A percentile compares a stretch with the other conserved stretches of the same genome.
Evolutionary conservation across 257 asterid species (phyloP).

Genomic region (Solanum pennellii): DNA sequence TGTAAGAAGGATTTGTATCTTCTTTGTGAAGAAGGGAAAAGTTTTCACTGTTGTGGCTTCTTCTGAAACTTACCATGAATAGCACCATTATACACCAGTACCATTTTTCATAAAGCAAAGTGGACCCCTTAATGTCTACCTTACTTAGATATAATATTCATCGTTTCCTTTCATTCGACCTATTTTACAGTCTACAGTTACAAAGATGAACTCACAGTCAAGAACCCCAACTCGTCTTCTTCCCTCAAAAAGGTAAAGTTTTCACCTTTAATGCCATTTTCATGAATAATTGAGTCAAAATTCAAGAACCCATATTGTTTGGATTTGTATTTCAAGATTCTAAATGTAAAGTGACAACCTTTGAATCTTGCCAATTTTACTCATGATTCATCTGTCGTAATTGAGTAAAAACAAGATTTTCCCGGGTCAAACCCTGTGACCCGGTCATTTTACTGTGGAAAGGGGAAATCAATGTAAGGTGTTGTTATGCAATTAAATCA

Average conservation of each 20-base stretch:
- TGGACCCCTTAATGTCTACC: slow-evolving; percentile 4
- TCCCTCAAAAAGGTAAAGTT: not conserved
- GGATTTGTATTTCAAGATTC: not conserved
- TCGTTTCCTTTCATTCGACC: not conserved
- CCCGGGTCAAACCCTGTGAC: not conserved
- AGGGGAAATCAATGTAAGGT: not conserved
- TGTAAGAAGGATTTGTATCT: slow-evolving; percentile 9
- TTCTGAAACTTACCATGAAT: not conserved
- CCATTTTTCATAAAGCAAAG: not conserved
- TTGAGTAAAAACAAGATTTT: not conserved
- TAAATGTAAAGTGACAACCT: not conserved
- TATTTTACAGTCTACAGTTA: not conserved
- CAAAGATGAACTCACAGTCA: not conserved
- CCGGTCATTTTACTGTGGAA: not conserved
- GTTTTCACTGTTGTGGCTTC: not conserved
- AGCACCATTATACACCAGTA: not conserved
- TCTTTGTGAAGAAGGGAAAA: not conserved
- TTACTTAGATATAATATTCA: not conserved
- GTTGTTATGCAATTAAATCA: not conserved
- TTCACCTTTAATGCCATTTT: not conserved
- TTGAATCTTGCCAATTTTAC: not conserved
- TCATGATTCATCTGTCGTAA: not conserved
- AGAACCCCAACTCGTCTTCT: not conserved
- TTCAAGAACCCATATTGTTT: not conserved
- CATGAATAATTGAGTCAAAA: not conserved